Base-by-base conservation (phyloP, 495 filamentous ascomycete species). In the Penicillium salamii region DNA sequence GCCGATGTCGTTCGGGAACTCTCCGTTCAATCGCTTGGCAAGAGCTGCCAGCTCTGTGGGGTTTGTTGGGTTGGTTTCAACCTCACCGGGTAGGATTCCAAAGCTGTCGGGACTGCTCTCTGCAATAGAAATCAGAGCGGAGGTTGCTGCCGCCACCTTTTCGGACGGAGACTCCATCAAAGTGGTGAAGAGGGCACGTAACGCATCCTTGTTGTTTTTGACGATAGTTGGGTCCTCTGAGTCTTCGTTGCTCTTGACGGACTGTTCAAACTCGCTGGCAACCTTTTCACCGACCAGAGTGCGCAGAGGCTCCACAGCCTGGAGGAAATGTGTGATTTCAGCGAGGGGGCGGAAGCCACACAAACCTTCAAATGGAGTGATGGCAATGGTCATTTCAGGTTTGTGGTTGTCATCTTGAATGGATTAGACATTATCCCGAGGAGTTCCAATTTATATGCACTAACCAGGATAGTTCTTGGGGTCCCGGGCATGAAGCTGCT, bases 341-440 rank as follows among this genome's bases (percentile, higher is more conserved):
- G 62, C 76, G 9, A 97, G 70, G 0, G 93, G 93, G 13, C 93
- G 83, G 76, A 98, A 98, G 13, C 93, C 92, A 60, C 93, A 98
- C 21, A 98, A 78, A 6, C 93, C 93, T 61, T 97, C 93, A 53
- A 98, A 98, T 2, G 88, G 85, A 2, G 93, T 97, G 62, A 98
- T 84, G 45, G 93, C 93, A 61, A 98, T 96, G 46, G 92, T 88
- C 93, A 98, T 98, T 69, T 98, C 93, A 37, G 93, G 93, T 69
- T 98, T 98, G 76, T 98, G 93, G 68, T 98, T 98, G 72, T 97
- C 92, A 78, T 98, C 92, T 84, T 4, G 31, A 3, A 3, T 26
- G 19, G 14, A 33, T 37, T 9, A 26, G 29, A 19, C 1, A 46
- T 48, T 17, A 42, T 47, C 14, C 3, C 14, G 12, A n/a, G 2